Percentiles rank a stretch among this genome's conserved stretches.
phyloP scores from a whole-genome alignment of 805 yeast species.

The Barnettozyma pratensis region DNA sequence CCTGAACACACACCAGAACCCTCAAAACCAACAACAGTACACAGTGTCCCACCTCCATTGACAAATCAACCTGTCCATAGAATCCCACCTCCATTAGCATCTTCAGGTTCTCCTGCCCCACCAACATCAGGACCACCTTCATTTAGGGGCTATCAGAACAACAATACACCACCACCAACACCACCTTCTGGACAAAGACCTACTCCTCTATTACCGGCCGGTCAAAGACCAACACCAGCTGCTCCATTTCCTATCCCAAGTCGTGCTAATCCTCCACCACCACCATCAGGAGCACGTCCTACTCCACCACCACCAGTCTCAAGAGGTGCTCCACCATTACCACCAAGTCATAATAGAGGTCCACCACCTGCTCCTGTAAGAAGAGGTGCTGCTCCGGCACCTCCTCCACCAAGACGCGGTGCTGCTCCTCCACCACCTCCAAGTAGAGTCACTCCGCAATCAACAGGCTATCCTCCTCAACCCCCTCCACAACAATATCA shows the following conservation, averaged over 20 bases:
- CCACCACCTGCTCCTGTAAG: conserved; percentile 23
- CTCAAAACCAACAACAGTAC: conserved; percentile 10
- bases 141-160: not conserved
- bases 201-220: conserved; percentile 18
- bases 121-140: conserved; percentile 24
- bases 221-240: conserved; percentile 7
- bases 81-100: conserved; percentile 22
- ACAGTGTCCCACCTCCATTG: conserved; percentile 25
- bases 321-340: conserved; percentile 15
- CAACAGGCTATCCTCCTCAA: conserved; percentile 18
- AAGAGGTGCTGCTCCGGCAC: conserved; percentile 20
- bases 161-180: conserved; percentile 9
- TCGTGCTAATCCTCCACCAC: conserved; percentile 9
- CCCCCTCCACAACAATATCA: conserved; percentile 14
- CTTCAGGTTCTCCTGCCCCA: conserved; percentile 7
- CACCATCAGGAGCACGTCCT: conserved; percentile 10
- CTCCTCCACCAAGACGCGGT: conserved; percentile 20
- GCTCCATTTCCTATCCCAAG: conserved; percentile 4
- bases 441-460: conserved; percentile 4
- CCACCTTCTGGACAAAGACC: conserved; percentile 25
- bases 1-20: not conserved
- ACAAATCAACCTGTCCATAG: conserved; percentile 14
- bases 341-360: conserved; percentile 17
- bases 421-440: conserved; percentile 21
- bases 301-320: conserved; percentile 27